These are phyloP conservation scores for Heritiera littoralis DNA, from an alignment of 345 rosid genomes.

Conservation along the genomic window DNA sequence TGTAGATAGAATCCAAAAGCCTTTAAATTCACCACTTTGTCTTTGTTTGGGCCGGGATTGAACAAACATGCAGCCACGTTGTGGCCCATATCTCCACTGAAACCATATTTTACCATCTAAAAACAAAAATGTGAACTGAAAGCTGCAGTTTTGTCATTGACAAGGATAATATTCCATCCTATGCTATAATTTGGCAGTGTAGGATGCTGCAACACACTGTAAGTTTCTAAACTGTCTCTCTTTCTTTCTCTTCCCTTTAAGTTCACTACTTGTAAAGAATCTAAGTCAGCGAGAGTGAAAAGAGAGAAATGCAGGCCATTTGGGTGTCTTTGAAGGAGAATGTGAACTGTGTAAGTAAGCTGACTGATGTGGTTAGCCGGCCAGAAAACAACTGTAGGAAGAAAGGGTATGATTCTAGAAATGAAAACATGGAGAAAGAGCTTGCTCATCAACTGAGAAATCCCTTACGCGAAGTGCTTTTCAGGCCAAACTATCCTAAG, in stretches of 20 bases:
- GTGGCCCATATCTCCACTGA: constrained; percentile 26
- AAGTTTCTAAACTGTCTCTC: neutral
- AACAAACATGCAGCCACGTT: constrained; percentile 29
- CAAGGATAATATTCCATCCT: neutral
- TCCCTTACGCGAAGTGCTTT: constrained; percentile 30
- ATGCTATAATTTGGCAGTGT: neutral
- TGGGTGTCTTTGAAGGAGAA: constrained; percentile 46
- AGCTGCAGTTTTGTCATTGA: neutral
- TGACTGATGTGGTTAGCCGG: constrained; percentile 19
- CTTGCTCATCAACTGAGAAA: constrained; percentile 21
- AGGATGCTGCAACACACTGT: neutral
- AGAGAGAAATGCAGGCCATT: constrained; percentile 32
- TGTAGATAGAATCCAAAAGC: constrained; percentile 30
- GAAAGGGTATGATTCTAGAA: neutral
- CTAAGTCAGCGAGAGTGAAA: neutral
- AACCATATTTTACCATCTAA: neutral
- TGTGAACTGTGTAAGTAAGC: constrained; percentile 32
- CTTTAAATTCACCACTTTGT: constrained; percentile 30
- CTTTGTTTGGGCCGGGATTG: constrained; percentile 22
- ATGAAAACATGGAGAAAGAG: constrained; percentile 18
- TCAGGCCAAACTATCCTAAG: constrained; percentile 26
- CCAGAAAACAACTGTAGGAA: constrained; percentile 16
- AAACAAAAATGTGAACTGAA: neutral
- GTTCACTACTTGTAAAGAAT: neutral
- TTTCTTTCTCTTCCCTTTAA: neutral